Evolutionary conservation across 768 basidiomycete genomes (phyloP).

Genomic region (Kwoniella sp.): DNA sequence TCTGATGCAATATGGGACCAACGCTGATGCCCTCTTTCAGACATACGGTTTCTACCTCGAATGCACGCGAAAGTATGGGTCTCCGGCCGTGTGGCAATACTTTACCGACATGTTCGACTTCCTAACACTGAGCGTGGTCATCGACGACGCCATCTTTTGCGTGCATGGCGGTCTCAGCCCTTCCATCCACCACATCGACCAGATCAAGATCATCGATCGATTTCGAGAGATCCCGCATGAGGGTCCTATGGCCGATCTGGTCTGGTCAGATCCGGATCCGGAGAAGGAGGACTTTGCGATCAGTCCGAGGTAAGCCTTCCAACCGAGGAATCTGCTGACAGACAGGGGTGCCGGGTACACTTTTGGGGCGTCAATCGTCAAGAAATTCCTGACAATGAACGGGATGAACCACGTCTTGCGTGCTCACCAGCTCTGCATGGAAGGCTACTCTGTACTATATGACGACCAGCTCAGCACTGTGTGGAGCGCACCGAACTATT

Average conservation of each 20-base stretch:
- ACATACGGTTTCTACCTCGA: slow-evolving; percentile 99
- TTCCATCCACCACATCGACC: slow-evolving; percentile 97
- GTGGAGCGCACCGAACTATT: slow-evolving; percentile 98
- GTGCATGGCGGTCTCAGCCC: slow-evolving; percentile 99
- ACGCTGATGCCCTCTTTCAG: slow-evolving; percentile 53
- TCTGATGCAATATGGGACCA: slow-evolving; percentile 31
- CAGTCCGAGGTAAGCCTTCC: slow-evolving; percentile 72
- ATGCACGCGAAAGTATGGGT: slow-evolving; percentile 94
- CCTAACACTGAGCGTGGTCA: slow-evolving; percentile 91
- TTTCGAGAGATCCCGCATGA: slow-evolving; percentile 99
- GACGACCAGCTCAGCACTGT: slow-evolving; percentile 93
- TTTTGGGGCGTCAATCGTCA: slow-evolving; percentile 94
- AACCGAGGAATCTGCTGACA: slow-evolving; percentile 3
- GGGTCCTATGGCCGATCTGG: slow-evolving; percentile 98
- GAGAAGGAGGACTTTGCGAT: slow-evolving; percentile 99
- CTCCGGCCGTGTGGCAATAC: slow-evolving; percentile 95
- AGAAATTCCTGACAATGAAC: slow-evolving; percentile 94
- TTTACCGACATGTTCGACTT: slow-evolving; percentile 99
- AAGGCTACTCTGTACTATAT: slow-evolving; percentile 96
- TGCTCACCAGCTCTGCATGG: slow-evolving; percentile 99
- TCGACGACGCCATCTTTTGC: slow-evolving; percentile 98
- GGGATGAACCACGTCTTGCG: slow-evolving; percentile 95
- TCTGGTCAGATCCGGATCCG: slow-evolving; percentile 99
- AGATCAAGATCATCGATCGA: slow-evolving; percentile 97
- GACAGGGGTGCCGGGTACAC: slow-evolving; percentile 94